A percentile compares a stretch with the other conserved stretches of the same genome.
Evolutionary conservation across 805 yeast genomes (phyloP).

Genomic region (Jamesozyma piceae): DNA sequence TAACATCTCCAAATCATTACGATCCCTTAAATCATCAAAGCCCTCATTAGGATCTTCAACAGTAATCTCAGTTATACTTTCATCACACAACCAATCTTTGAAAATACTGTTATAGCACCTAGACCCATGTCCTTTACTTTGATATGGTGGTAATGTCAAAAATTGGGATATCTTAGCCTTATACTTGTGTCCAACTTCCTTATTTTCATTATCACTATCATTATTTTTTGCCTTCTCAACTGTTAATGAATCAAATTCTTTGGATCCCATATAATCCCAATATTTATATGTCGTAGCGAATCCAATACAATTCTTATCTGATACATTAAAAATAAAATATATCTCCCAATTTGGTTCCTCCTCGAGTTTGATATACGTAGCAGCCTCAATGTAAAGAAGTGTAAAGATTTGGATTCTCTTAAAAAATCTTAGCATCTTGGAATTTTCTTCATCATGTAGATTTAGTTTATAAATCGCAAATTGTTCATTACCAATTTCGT

Average conservation of each 20-base stretch:
- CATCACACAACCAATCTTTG: slow-evolving; percentile 46
- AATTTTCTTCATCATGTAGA: slow-evolving; percentile 11
- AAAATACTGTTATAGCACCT: slow-evolving; percentile 49
- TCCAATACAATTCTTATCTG: slow-evolving; percentile 49
- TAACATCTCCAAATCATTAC: slow-evolving; percentile 58
- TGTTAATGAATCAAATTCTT: slow-evolving; percentile 19
- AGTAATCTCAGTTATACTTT: slow-evolving; percentile 55
- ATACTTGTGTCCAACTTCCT: slow-evolving; percentile 13
- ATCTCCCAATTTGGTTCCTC: slow-evolving; percentile 75
- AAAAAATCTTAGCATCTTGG: slow-evolving; percentile 1
- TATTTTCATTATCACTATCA: too few relatives aligned
- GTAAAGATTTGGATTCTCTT: slow-evolving; percentile 72
- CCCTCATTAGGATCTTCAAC: slow-evolving; percentile 92
- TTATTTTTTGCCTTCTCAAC: background rate
- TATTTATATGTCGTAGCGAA: slow-evolving; percentile 78
- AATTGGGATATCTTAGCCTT: slow-evolving; percentile 85
- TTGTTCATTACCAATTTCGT: slow-evolving; percentile 30
- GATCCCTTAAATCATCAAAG: slow-evolving; percentile 84
- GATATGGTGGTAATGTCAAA: slow-evolving; percentile 75
- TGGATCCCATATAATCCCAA: slow-evolving; percentile 57
- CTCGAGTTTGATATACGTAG: slow-evolving; percentile 66
- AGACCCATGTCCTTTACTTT: slow-evolving; percentile 64
- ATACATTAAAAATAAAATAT: slow-evolving; percentile 40
- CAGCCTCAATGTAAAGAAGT: slow-evolving; percentile 85
- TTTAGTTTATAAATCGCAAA: slow-evolving; percentile 44